Base-by-base conservation (phyloP, 768 basidiomycete species). In the Sporobolomyces phaffii region DNA sequence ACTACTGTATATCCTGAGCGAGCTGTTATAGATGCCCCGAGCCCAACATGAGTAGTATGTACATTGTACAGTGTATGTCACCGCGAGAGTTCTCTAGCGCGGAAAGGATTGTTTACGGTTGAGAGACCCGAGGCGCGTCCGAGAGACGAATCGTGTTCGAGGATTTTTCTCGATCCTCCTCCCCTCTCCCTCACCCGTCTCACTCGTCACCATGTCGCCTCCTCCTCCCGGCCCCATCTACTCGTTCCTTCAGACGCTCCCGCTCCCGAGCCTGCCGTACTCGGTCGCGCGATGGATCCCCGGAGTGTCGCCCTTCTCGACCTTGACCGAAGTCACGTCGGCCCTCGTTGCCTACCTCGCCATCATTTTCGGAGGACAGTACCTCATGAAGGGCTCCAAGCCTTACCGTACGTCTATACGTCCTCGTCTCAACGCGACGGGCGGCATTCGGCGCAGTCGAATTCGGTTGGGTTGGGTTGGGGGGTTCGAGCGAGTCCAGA, bases 291-390 rank as follows among this genome's bases (percentile, higher is more conserved):
- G 43, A 53, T 74, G 73, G 73, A 34, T 63, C 20, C 72, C 65
- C 5, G 90, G 89, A 53, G 78, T 81, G 72, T 88, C 90, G 0
- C 92, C 92, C 17, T 78, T 97, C 62, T 90, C 89, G 34, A 94
- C 91, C 5, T 73, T 79, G 50, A 82, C 84, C 64, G 82, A 83
- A 70, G 94, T 98, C 60, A 76, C 84, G 36, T 79, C 83, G 34
- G 80, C 87, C 18, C 83, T 99, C 69, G 83, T 78, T 34, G 82
- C 83, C 62, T 99, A 99, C 82, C 85, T 99, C 73, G 86, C 84
- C 78, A 80, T 87, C 81, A 86, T 99, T 76, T 98, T 97, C 76
- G 84, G 88, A 70, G 83, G 88, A 40, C 86, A 86, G 76, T 85
- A 84, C 72, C 77, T 89, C 74, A 96, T 97, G 93, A 88, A 83